Conservation (phyloP, 2,329 filamentous ascomycete species). For the Clarireedia paspali region DNA sequence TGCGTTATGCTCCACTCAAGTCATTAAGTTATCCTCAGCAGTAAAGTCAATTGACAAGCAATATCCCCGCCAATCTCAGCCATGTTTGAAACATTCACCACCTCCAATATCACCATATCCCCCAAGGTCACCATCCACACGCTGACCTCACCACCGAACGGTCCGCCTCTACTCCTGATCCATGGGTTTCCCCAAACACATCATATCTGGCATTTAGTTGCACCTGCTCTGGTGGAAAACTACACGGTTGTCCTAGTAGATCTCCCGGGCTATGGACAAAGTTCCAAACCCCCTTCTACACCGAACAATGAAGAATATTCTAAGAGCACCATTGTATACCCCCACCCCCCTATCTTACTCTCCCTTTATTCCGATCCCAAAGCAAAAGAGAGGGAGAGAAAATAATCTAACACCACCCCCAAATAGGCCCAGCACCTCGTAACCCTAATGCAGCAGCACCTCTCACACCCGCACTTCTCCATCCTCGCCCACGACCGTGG, state of each 20-base stretch:
- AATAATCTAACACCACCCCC: not conserved
- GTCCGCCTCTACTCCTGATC: constrained; percentile 38
- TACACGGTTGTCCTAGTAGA: constrained; percentile 41
- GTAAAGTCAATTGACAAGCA: no score
- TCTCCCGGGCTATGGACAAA: constrained; percentile 44
- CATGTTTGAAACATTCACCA: not conserved
- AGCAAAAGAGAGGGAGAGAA: not conserved
- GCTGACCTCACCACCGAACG: not conserved
- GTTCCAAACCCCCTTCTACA: constrained; percentile 35
- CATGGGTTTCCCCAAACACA: constrained; percentile 47
- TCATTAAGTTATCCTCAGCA: no score
- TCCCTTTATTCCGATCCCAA: not conserved
- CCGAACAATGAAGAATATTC: constrained; percentile 30
- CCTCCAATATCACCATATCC: not conserved
- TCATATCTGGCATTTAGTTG: constrained; percentile 44
- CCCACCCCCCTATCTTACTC: not conserved
- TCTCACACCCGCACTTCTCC: constrained; percentile 36
- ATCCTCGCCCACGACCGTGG: constrained; percentile 51
- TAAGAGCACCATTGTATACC: constrained; percentile 40
- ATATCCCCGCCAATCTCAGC: not conserved
- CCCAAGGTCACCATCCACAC: not conserved
- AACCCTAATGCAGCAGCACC: constrained; percentile 36
- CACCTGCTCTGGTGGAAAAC: constrained; percentile 31
- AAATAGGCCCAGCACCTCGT: constrained; percentile 32
- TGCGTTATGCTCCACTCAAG: no score